Conservation (phyloP, 129 eudicot species). For the Saussurea involucrata region DNA sequence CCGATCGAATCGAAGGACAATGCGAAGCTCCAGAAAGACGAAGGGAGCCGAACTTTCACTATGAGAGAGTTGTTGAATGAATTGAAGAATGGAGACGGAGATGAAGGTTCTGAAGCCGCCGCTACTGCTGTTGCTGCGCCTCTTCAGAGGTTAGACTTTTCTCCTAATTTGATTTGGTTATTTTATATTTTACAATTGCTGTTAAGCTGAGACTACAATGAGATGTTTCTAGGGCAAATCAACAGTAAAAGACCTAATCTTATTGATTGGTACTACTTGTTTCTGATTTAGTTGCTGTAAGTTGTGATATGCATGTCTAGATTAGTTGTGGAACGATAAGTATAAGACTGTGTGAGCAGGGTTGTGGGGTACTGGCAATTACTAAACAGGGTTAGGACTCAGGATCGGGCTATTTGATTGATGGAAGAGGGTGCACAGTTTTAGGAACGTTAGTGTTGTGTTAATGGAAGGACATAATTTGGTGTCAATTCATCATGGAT, state of each 20-base stretch:
- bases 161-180: not conserved
- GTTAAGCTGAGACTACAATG: not conserved
- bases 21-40: conserved; percentile 37
- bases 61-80: conserved; percentile 88
- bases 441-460: not conserved
- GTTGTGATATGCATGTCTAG: not conserved
- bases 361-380: not conserved
- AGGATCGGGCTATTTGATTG: not conserved
- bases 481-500: conserved; percentile 5
- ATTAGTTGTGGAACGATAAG: conserved; percentile 10
- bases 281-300: not conserved
- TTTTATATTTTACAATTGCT: not conserved
- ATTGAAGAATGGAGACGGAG: conserved; percentile 63
- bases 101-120: conserved; percentile 23
- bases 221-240: not conserved
- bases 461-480: conserved; percentile 3
- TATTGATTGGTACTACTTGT: not conserved
- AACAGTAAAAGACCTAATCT: not conserved
- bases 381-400: not conserved
- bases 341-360: not conserved
- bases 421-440: not conserved
- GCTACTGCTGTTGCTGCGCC: conserved; percentile 1
- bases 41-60: conserved; percentile 68
- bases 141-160: conserved; percentile 44
- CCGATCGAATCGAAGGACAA: conserved; percentile 16